phyloP scores from a whole-genome alignment of 345 rosid genomes.

The Litchi chinensis region DNA sequence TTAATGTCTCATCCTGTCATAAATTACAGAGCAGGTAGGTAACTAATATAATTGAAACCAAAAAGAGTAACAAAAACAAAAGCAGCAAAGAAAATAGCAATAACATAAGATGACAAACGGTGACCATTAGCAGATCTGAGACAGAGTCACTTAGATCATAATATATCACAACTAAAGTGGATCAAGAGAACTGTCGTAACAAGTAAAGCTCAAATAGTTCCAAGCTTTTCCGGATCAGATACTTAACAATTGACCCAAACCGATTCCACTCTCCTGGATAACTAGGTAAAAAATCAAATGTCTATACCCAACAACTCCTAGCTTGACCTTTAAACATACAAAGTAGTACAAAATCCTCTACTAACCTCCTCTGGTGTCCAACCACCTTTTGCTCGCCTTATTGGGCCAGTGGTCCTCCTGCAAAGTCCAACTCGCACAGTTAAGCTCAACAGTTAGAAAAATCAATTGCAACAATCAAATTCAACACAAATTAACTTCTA shows the following conservation, averaged over 20 bases:
- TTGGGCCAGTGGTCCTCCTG: conserved; percentile 97
- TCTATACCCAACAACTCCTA: neutral
- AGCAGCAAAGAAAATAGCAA: neutral
- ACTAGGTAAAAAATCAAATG: neutral
- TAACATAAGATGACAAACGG: neutral
- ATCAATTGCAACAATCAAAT: conserved; percentile 15
- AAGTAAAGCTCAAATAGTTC: neutral
- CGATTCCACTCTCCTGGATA: neutral
- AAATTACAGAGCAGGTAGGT: neutral
- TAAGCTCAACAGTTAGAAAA: conserved; percentile 10
- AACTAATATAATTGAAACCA: neutral
- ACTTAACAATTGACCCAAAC: neutral
- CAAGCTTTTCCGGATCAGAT: neutral
- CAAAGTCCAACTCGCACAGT: conserved; percentile 28
- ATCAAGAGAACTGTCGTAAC: neutral
- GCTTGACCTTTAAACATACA: conserved; percentile 1
- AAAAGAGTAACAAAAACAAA: conserved; percentile 16
- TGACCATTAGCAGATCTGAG: neutral
- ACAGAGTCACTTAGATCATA: neutral
- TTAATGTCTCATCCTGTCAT: conserved; percentile 83
- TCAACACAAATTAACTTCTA: neutral
- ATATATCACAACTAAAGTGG: neutral
- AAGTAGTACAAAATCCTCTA: conserved; percentile 13
- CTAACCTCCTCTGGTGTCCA: conserved; percentile 95
- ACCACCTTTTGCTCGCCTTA: conserved; percentile 97